phyloP scores from a whole-genome alignment of 2,329 filamentous ascomycete species.

The Zarea fungicola region DNA sequence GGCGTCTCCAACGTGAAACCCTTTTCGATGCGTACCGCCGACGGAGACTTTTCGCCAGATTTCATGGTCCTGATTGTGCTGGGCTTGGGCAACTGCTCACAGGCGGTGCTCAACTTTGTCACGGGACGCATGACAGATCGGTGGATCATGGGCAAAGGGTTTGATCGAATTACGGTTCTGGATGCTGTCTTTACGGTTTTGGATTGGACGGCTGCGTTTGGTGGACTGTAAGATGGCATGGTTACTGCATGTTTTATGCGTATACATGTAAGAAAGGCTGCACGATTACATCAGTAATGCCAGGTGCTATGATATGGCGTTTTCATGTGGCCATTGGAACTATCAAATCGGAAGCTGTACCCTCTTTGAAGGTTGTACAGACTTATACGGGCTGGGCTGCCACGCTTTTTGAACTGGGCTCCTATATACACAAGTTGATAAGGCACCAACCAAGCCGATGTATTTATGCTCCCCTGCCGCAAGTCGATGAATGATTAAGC shows the following conservation, averaged over 20 bases:
- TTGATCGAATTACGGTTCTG: constrained; percentile 21
- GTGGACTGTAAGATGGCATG: neutral
- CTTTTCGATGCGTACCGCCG: constrained; percentile 13
- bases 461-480: too few relatives aligned
- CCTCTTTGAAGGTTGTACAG: too few relatives aligned
- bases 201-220: constrained; percentile 13
- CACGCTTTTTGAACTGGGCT: too few relatives aligned
- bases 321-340: too few relatives aligned
- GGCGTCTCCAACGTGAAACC: neutral
- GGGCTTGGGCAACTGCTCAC: constrained; percentile 21
- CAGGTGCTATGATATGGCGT: too few relatives aligned
- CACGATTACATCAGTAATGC: too few relatives aligned
- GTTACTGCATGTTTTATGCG: too few relatives aligned
- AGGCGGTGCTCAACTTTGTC: constrained; percentile 22
- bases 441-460: too few relatives aligned
- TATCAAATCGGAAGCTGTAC: too few relatives aligned
- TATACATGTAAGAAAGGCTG: neutral
- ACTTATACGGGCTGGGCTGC: too few relatives aligned
- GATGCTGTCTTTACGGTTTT: constrained; percentile 20
- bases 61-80: constrained; percentile 20
- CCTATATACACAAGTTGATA: too few relatives aligned
- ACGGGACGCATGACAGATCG: constrained; percentile 14
- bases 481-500: too few relatives aligned
- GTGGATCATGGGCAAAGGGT: constrained; percentile 24
- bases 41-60: constrained; percentile 18